Percentiles rank a stretch among this genome's conserved stretches.
phyloP scores from a whole-genome alignment of 2,329 filamentous ascomycete species.

The Neonectria hederae region DNA sequence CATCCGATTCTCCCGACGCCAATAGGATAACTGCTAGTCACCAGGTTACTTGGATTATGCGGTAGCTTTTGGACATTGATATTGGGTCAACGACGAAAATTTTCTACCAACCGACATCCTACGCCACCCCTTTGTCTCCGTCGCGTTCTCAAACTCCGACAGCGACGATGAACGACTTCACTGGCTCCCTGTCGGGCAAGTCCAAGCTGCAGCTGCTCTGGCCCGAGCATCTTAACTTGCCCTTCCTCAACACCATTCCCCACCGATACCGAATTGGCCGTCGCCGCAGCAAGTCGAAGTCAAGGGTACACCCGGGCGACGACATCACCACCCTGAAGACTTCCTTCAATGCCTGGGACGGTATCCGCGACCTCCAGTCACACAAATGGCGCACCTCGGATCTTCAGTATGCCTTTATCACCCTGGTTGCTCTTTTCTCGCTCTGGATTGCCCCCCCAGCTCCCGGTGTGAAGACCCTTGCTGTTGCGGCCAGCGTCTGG shows the following conservation, averaged over 20 bases:
- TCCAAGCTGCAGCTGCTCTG: constrained; percentile 53
- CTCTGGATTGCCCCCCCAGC: constrained; percentile 85
- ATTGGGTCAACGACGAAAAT: constrained; percentile 39
- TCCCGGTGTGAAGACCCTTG: constrained; percentile 78
- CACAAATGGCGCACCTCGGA: constrained; percentile 87
- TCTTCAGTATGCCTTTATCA: constrained; percentile 82
- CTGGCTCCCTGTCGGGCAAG: constrained; percentile 51
- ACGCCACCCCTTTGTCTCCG: constrained; percentile 16
- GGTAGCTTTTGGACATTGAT: constrained; percentile 50
- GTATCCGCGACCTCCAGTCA: constrained; percentile 76
- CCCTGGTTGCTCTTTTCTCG: constrained; percentile 81
- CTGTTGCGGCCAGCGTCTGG: constrained; percentile 72
- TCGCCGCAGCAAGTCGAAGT: constrained; percentile 52
- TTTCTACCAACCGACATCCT: constrained; percentile 28
- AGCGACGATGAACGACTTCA: constrained; percentile 51
- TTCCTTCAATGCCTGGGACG: constrained; percentile 83
- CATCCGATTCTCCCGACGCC: constrained; percentile 22
- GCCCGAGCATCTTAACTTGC: constrained; percentile 53
- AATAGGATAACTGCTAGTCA: constrained; percentile 34
- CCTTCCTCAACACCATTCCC: constrained; percentile 54
- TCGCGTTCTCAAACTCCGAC: constrained; percentile 21
- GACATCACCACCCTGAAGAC: constrained; percentile 81
- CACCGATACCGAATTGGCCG: constrained; percentile 52
- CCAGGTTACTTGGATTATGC: constrained; percentile 46
- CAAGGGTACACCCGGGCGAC: constrained; percentile 52